phyloP scores from a whole-genome alignment of 129 eudicot genomes.

The Smallanthus sonchifolius region DNA sequence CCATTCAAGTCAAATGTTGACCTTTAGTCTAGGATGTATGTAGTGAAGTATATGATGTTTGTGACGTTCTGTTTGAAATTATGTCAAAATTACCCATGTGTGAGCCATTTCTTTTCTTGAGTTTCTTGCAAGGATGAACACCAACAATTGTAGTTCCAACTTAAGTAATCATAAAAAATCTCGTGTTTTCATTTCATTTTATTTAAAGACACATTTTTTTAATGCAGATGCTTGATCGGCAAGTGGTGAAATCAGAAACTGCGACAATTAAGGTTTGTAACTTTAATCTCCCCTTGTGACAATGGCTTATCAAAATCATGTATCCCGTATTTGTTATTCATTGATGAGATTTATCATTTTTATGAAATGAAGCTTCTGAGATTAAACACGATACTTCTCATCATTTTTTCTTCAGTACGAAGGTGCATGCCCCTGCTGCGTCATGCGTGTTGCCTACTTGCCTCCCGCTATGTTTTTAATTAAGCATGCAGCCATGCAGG shows the following conservation, averaged over 20 bases:
- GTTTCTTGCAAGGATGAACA: background rate
- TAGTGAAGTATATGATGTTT: background rate
- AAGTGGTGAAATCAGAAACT: constrained; percentile 87
- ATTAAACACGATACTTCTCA: background rate
- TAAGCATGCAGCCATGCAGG: background rate
- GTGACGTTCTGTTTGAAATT: background rate
- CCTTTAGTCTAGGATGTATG: constrained; percentile 4
- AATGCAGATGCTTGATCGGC: constrained; percentile 87
- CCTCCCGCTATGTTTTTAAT: background rate
- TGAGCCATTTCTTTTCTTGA: background rate
- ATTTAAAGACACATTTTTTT: constrained; percentile 6
- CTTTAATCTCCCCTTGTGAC: too few relatives aligned
- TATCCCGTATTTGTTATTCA: background rate
- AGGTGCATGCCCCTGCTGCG: background rate
- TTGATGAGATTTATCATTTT: background rate
- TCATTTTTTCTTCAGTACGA: background rate
- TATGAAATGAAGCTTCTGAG: background rate
- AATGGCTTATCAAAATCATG: constrained; percentile 1
- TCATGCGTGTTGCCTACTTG: background rate
- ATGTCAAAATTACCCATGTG: background rate
- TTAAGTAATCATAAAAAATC: background rate
- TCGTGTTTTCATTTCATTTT: background rate
- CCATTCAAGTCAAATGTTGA: background rate
- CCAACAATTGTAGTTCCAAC: constrained; percentile 1
- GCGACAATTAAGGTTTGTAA: constrained; percentile 81